These are phyloP conservation scores for Jatropha curcas DNA, from an alignment of 345 rosid species.

Conservation along the genomic window DNA sequence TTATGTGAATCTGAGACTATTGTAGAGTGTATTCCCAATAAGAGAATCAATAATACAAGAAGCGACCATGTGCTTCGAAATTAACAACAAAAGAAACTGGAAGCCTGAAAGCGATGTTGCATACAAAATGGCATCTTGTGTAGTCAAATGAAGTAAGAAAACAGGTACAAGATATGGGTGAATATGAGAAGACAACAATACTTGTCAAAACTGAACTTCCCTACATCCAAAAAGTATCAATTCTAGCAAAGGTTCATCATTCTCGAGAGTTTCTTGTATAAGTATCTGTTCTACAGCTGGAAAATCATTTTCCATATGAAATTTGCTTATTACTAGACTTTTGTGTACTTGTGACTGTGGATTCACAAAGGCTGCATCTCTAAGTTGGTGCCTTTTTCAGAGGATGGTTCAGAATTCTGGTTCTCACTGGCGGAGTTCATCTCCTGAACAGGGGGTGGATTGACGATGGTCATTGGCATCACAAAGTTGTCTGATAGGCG, in stretches of 20 bases:
- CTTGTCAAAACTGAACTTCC: not conserved
- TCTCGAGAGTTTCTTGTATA: not conserved
- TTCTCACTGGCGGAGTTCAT: conserved; percentile 57
- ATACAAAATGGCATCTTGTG: not conserved
- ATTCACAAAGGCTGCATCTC: conserved; percentile 61
- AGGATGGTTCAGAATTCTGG: conserved; percentile 38
- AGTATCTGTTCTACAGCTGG: not conserved
- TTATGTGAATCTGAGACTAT: not conserved
- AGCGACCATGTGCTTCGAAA: not conserved
- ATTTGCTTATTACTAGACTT: not conserved
- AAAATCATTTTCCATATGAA: not conserved
- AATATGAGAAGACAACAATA: not conserved
- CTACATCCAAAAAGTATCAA: not conserved
- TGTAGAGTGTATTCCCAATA: not conserved
- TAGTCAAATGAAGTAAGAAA: not conserved
- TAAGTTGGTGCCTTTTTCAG: conserved; percentile 45
- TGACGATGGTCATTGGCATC: conserved; percentile 87
- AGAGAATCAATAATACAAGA: not conserved
- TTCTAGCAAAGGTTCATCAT: not conserved
- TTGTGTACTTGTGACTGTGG: not conserved
- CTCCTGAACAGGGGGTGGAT: conserved; percentile 88
- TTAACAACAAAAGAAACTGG: not conserved
- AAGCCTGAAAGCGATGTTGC: not conserved
- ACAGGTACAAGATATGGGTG: not conserved
- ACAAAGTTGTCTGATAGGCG: conserved; percentile 52